Evolutionary conservation across 108 stramenopile species (phyloP).

Genomic region (Nitzschia sp.): DNA sequence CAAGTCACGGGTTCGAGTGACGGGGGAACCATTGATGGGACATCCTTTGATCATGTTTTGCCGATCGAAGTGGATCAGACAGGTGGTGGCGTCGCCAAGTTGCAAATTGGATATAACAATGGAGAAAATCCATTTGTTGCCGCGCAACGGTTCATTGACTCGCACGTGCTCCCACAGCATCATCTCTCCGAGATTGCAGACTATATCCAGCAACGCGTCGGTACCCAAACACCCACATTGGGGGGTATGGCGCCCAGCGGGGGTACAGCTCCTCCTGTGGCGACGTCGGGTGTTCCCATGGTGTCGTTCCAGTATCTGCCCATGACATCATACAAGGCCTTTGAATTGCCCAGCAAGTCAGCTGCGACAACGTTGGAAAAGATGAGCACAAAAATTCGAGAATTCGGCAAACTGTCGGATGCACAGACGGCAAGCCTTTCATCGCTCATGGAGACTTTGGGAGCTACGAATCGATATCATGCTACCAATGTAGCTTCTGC

Average conservation of each 20-base stretch:
- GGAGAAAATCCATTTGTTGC: slow-evolving; percentile 96
- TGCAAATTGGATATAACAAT: slow-evolving; percentile 95
- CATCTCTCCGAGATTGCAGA: slow-evolving; percentile 90
- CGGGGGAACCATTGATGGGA: slow-evolving; percentile 79
- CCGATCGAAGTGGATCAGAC: slow-evolving; percentile 94
- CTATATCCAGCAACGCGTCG: slow-evolving; percentile 83
- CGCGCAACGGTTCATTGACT: slow-evolving; percentile 95
- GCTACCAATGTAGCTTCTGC: slow-evolving; percentile 49
- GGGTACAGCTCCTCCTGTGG: slow-evolving; percentile 30
- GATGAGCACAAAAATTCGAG: slow-evolving; percentile 67
- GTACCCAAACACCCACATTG: slow-evolving; percentile 53
- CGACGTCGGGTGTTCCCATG: slow-evolving; percentile 41
- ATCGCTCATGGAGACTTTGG: slow-evolving; percentile 51
- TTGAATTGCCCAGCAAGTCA: slow-evolving; percentile 57
- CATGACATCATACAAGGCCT: slow-evolving; percentile 62
- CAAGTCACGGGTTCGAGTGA: slow-evolving; percentile 91
- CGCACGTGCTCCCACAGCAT: slow-evolving; percentile 85
- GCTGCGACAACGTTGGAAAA: slow-evolving; percentile 67
- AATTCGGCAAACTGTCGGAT: slow-evolving; percentile 55
- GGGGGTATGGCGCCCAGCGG: slow-evolving; percentile 36
- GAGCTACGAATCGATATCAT: slow-evolving; percentile 81
- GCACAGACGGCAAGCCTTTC: slow-evolving; percentile 15
- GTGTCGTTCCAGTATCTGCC: slow-evolving; percentile 66
- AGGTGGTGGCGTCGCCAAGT: slow-evolving; percentile 78
- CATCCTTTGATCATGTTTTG: slow-evolving; percentile 89